Conservation (phyloP, 352 stramenopile species). For the Aphanomyces stellatus region DNA sequence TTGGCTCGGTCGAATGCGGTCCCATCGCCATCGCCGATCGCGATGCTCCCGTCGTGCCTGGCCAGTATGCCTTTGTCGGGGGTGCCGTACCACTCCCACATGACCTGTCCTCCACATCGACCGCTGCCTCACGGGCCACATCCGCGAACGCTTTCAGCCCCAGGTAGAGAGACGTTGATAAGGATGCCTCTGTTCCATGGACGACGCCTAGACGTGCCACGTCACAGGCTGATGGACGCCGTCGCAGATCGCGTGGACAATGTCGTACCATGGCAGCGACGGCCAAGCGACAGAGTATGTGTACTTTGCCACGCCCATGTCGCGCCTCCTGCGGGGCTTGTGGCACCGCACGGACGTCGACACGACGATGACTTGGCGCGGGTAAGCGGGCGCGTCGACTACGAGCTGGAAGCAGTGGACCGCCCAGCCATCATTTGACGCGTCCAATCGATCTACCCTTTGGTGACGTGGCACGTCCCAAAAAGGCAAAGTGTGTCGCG, state of each 20-base stretch:
- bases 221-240: neutral
- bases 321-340: neutral
- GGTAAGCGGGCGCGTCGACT: conserved; percentile 11
- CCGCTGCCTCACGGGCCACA: neutral
- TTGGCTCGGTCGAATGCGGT: neutral
- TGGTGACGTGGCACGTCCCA: too few relatives aligned
- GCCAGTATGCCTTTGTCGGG: neutral
- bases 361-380: neutral
- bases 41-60: neutral
- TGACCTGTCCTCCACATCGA: neutral
- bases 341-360: conserved; percentile 13
- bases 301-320: conserved; percentile 4
- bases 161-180: neutral
- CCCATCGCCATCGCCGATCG: too few relatives aligned
- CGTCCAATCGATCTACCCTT: too few relatives aligned
- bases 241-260: conserved; percentile 1
- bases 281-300: neutral
- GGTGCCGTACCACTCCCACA: conserved; percentile 3
- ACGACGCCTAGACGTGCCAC: neutral
- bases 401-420: neutral
- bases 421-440: too few relatives aligned
- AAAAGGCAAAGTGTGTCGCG: too few relatives aligned
- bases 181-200: too few relatives aligned
- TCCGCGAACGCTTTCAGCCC: conserved; percentile 2
- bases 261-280: neutral